Evolutionary conservation across 345 rosid genomes (phyloP), one percentile per base, ranked within the genome.

Genomic region (Linum trigynum): DNA sequence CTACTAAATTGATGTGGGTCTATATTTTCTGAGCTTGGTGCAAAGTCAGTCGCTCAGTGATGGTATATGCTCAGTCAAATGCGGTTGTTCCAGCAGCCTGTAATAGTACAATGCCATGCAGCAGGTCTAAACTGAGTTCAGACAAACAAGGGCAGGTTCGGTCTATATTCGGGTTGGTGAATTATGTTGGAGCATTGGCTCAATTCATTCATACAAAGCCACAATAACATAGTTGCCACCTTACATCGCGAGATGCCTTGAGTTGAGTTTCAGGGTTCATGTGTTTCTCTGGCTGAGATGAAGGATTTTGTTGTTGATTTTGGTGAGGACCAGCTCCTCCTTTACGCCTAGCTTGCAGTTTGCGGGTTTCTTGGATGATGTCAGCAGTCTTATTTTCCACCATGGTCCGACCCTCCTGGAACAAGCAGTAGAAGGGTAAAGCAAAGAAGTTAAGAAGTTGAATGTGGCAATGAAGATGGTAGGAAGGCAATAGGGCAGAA

Each of bases 241-340:
- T 89, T 80, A 95, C 98, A 70, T 95, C 99, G 74, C 99, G 98
- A 65, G 99, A 91, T 68, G 99, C 99, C 87, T 95, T 95, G 81
- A 95, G 86, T 67, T 89, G 98, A 57, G 79, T 87, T 62, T 91
- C 96, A 41, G 77, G 95, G 77, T 83, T 76, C 79, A 77, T 70
- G 67, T 73, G 85, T 66, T 61, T 70, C 60, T 64, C 80, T 10
- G 73, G 77, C 50, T 69, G 80, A 58, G 32, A 23, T 23, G 32
- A 23, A 23, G 32, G 32, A 23, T 55, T 39, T 64, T 76, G 63
- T 72, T 73, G 75, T 67, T 48, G 53, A 9, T 7, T 9, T 48
- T 48, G 53, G 0, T 23, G 53, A 48, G 50, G 6, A 43, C 50
- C 50, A 43, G 57, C 65, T 38, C 61, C 63, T 70, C 86, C 96